Percentiles rank a stretch among this genome's conserved stretches.
These are phyloP conservation scores for Hyphodiscus sp. DNA, from an alignment of 2,329 filamentous ascomycete genomes.

Conservation along the genomic window DNA sequence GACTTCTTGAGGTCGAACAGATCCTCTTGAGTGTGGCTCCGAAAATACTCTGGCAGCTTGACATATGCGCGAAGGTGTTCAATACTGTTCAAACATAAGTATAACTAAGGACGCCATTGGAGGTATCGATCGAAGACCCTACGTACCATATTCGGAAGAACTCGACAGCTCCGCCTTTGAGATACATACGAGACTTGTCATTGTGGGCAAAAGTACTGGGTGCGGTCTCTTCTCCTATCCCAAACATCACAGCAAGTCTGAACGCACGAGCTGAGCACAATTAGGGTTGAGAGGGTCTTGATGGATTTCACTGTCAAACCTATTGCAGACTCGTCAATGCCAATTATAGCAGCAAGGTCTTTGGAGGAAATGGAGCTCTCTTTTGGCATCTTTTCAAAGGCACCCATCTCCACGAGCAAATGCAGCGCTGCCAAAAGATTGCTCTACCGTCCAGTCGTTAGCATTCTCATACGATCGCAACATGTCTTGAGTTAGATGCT, in stretches of 20 bases:
- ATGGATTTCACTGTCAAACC: slow-evolving; percentile 6
- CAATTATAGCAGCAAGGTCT: slow-evolving; percentile 14
- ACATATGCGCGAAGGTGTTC: background rate
- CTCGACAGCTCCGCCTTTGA: slow-evolving; percentile 14
- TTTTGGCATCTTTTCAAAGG: slow-evolving; percentile 20
- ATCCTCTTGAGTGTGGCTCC: slow-evolving; percentile 14
- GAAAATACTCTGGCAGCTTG: slow-evolving; percentile 17
- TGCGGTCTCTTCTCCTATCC: slow-evolving; percentile 14
- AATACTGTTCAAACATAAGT: no score
- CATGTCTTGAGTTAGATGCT: no score
- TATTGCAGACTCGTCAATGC: slow-evolving; percentile 14
- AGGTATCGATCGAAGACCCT: no score
- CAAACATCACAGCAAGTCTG: slow-evolving; percentile 3
- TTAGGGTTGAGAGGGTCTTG: no score
- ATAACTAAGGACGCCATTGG: no score
- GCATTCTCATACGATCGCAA: background rate
- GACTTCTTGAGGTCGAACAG: slow-evolving; percentile 17
- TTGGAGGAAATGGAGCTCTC: slow-evolving; percentile 15
- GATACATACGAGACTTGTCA: slow-evolving; percentile 12
- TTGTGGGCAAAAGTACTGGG: no score
- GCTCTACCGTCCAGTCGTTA: slow-evolving; percentile 5
- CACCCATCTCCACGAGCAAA: slow-evolving; percentile 16
- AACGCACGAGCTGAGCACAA: no score
- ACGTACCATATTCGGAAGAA: slow-evolving; percentile 20
- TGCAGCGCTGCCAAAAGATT: slow-evolving; percentile 9